A percentile compares a stretch with the other conserved stretches of the same genome.
phyloP scores from a whole-genome alignment of 2,329 filamentous ascomycete species.

The Penicillium hordei region DNA sequence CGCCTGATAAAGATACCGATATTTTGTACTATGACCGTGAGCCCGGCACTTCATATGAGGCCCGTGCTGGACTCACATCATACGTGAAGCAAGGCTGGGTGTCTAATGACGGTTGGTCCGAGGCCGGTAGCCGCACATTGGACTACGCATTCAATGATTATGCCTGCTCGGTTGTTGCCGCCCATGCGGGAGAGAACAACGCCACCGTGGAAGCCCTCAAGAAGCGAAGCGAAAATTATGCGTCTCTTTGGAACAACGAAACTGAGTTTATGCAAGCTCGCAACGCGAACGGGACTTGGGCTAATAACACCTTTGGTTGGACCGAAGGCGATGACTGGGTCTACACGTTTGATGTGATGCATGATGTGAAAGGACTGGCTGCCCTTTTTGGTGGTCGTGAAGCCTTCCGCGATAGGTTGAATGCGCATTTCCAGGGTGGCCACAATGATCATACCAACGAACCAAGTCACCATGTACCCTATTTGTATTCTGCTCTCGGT shows the following conservation, averaged over 20 bases:
- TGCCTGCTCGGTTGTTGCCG: slow-evolving; percentile 45
- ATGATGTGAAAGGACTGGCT: slow-evolving; percentile 47
- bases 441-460: slow-evolving; percentile 53
- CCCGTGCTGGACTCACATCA: slow-evolving; percentile 47
- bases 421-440: slow-evolving; percentile 47
- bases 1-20: slow-evolving; percentile 46
- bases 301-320: slow-evolving; percentile 48
- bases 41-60: slow-evolving; percentile 48
- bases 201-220: slow-evolving; percentile 34
- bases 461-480: slow-evolving; percentile 51
- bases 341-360: slow-evolving; percentile 53
- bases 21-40: slow-evolving; percentile 51
- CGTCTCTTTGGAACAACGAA: slow-evolving; percentile 44
- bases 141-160: slow-evolving; percentile 52
- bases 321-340: slow-evolving; percentile 53
- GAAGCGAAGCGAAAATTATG: slow-evolving; percentile 44
- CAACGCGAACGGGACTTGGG: slow-evolving; percentile 50
- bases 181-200: slow-evolving; percentile 38
- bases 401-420: slow-evolving; percentile 45
- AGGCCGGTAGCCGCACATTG: slow-evolving; percentile 49
- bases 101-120: slow-evolving; percentile 50
- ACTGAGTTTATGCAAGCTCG: slow-evolving; percentile 51
- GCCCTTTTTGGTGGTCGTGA: slow-evolving; percentile 40
- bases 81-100: slow-evolving; percentile 50
- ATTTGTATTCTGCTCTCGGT: slow-evolving; percentile 48